Evolutionary conservation across 2,329 filamentous ascomycete species (phyloP).

Genomic region (Alternaria dauci): DNA sequence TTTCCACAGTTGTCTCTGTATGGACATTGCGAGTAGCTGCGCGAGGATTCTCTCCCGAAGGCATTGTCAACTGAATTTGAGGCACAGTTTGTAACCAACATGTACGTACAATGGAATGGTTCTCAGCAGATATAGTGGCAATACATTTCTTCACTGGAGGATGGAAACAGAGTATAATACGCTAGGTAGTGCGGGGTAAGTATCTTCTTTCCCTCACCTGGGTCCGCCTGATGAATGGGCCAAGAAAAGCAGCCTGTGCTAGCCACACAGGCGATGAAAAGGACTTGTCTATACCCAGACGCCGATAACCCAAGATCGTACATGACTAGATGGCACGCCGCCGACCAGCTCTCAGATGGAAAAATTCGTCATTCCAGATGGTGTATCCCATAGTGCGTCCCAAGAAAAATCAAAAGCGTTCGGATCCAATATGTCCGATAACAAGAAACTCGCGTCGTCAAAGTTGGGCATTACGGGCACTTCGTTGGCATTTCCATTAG

Average conservation of each 20-base stretch:
- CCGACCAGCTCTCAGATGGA: constrained; percentile 25
- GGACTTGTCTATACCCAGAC: neutral
- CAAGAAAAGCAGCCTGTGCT: neutral
- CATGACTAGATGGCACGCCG: neutral
- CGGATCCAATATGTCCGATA: constrained; percentile 45
- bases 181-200: neutral
- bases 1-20: neutral
- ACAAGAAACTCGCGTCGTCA: constrained; percentile 40
- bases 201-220: neutral
- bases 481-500: constrained; percentile 13
- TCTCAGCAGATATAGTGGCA: neutral
- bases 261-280: too few relatives aligned
- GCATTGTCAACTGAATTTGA: neutral
- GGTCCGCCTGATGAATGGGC: neutral
- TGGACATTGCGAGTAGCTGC: neutral
- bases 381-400: constrained; percentile 50
- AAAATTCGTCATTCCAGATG: constrained; percentile 46
- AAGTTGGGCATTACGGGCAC: constrained; percentile 26
- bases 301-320: neutral
- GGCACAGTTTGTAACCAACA: neutral
- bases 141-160: neutral
- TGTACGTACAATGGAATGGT: neutral
- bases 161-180: neutral
- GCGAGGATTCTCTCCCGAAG: neutral
- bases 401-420: constrained; percentile 49